A percentile compares a stretch with the other conserved stretches of the same genome.
These are phyloP conservation scores for Malus hybrid DNA, from an alignment of 331 rosid species.

Conservation along the genomic window DNA sequence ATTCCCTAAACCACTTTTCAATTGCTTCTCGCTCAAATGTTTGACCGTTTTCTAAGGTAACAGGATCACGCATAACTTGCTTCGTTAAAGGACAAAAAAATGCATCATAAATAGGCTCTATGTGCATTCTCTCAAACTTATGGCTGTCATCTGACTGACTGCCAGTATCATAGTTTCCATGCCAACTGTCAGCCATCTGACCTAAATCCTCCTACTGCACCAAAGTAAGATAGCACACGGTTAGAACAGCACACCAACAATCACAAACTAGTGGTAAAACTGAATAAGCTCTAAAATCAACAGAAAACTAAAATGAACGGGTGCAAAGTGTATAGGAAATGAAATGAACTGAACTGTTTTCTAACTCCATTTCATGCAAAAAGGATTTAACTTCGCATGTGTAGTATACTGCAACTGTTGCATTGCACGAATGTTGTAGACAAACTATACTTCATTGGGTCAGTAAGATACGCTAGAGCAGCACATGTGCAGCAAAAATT, in stretches of 20 bases:
- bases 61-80: conserved; percentile 91
- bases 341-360: neutral
- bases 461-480: neutral
- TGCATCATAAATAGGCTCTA: conserved; percentile 89
- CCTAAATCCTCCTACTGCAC: conserved; percentile 28
- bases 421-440: no score
- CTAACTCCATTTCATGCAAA: neutral
- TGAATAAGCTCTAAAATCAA: neutral
- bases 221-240: conserved; percentile 12
- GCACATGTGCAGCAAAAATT: neutral
- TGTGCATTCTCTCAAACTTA: conserved; percentile 58
- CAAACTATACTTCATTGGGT: neutral
- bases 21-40: conserved; percentile 91
- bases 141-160: conserved; percentile 83
- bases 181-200: conserved; percentile 81
- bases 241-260: neutral
- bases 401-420: no score
- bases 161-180: conserved; percentile 69
- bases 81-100: conserved; percentile 88
- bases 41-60: conserved; percentile 79
- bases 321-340: neutral
- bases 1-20: conserved; percentile 94
- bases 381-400: no score
- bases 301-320: neutral
- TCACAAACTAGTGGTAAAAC: neutral